Evolutionary conservation across 257 asterid genomes (phyloP).

Genomic region (Gentiana macrophylla): DNA sequence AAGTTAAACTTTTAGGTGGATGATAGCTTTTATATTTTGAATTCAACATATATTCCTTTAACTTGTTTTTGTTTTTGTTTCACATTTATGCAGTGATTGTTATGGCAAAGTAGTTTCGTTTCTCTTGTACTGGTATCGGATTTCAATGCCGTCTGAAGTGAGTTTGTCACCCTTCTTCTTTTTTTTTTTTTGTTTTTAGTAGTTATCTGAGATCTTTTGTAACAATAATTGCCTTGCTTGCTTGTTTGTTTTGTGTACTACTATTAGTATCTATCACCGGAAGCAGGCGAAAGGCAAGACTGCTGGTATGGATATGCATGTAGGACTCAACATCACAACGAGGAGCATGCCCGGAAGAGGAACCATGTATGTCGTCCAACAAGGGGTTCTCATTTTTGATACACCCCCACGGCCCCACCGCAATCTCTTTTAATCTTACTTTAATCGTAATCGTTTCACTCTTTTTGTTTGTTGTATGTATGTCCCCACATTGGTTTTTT

Average conservation of each 20-base stretch:
- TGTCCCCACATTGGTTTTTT: no score
- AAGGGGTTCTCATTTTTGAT: slow-evolving; percentile 37
- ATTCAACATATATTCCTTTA: neutral
- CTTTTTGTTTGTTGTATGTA: no score
- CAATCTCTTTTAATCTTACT: no score
- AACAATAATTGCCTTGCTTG: neutral
- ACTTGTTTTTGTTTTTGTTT: neutral
- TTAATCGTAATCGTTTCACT: no score
- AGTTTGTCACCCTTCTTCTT: slow-evolving; percentile 15
- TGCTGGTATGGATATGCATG: slow-evolving; percentile 97
- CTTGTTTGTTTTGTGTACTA: neutral
- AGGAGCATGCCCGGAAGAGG: slow-evolving; percentile 84
- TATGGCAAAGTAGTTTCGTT: slow-evolving; percentile 68
- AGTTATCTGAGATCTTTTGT: neutral
- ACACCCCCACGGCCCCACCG: no score
- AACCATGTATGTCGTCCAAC: slow-evolving; percentile 97
- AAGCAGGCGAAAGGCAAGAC: slow-evolving; percentile 56
- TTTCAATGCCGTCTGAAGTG: slow-evolving; percentile 65
- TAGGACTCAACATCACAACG: slow-evolving; percentile 88
- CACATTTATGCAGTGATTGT: slow-evolving; percentile 56
- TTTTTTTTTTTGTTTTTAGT: neutral
- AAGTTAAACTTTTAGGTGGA: no score
- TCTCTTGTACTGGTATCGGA: slow-evolving; percentile 89
- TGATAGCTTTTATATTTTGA: no score
- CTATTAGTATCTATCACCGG: slow-evolving; percentile 51